Evolutionary conservation across 2,329 filamentous ascomycete species (phyloP), one percentile per base, ranked within the genome.

Genomic region (Xylaria arbuscula): DNA sequence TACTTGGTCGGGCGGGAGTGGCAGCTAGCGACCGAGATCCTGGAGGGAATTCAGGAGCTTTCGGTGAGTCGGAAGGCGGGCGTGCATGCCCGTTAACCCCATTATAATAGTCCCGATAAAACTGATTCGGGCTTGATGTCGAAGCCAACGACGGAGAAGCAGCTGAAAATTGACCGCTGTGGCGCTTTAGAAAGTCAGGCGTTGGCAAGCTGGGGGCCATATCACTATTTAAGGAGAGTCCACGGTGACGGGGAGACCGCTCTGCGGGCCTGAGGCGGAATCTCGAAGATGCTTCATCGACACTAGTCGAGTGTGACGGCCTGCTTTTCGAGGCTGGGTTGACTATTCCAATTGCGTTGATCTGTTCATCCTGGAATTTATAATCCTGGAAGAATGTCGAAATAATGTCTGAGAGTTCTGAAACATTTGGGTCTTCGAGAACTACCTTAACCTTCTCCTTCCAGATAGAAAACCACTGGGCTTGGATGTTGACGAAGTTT

Each of bases 401-500:
- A 67, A 94, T 85, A 62, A 98, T 92, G 54, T 95, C 90, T 50
- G 88, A 81, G 19, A 94, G 79, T 60, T 93, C 90, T 15, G 90
- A 88, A 8, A 90, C 87, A 58, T 91, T 83, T 56, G 85, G 84
- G 62, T 92, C 88, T 40, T 90, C 89, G 5, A 98, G 85, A 1
- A 96, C 88, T 9, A 88, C 86, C 72, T 88, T 89, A 70, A 98
- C 87, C 82, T 97, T 97, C 73, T 92, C 91, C 74, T 92, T 91
- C 89, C 94, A 94, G 47, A 93, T 89, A 64, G 86, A 86, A 78
- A 91, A 94, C 95, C 95, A 99, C 57, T 88, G 86, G 19, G 89
- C 87, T 80, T 98, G 94, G 54, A 97, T 90, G 71, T 92, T 89
- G 72, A 98, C 89, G 76, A 98, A 93, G 75, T 93, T 94, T 66